These are phyloP conservation scores for Trichoderma lentiforme DNA, from an alignment of 2,329 filamentous ascomycete species.

Conservation along the genomic window DNA sequence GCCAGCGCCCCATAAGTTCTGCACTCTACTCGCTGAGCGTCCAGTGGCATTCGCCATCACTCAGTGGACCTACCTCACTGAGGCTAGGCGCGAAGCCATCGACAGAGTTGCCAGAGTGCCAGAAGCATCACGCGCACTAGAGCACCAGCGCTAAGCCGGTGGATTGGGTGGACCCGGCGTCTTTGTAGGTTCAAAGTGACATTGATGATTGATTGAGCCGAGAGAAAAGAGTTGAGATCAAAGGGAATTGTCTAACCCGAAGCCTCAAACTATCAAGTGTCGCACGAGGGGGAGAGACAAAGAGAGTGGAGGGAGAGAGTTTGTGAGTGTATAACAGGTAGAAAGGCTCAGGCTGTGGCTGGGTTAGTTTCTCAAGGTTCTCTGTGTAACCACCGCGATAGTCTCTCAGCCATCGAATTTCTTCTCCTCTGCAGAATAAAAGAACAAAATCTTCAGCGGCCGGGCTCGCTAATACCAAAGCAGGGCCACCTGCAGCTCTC, in stretches of 20 bases:
- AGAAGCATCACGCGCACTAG: constrained; percentile 16
- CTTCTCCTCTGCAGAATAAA: neutral
- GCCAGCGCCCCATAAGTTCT: neutral
- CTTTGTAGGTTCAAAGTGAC: neutral
- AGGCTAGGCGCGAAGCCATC: constrained; percentile 14
- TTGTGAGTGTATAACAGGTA: neutral
- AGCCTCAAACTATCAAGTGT: neutral
- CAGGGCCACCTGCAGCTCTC: neutral
- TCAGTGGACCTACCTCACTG: constrained; percentile 13
- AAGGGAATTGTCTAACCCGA: neutral
- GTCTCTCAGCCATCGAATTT: neutral
- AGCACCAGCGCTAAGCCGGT: constrained; percentile 13
- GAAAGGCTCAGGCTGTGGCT: neutral
- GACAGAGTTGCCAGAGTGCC: neutral
- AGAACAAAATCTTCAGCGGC: constrained; percentile 7
- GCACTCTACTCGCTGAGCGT: neutral
- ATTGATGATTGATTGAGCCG: neutral
- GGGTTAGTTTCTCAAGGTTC: neutral
- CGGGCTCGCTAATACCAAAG: neutral
- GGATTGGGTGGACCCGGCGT: constrained; percentile 11
- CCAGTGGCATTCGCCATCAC: constrained; percentile 8
- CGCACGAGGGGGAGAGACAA: neutral
- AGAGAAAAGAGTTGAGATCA: neutral
- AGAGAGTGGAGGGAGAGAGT: neutral
- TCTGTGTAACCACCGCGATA: neutral